These are phyloP conservation scores for Keithomyces neogunnii DNA, from an alignment of 2,329 filamentous ascomycete species.

Conservation along the genomic window DNA sequence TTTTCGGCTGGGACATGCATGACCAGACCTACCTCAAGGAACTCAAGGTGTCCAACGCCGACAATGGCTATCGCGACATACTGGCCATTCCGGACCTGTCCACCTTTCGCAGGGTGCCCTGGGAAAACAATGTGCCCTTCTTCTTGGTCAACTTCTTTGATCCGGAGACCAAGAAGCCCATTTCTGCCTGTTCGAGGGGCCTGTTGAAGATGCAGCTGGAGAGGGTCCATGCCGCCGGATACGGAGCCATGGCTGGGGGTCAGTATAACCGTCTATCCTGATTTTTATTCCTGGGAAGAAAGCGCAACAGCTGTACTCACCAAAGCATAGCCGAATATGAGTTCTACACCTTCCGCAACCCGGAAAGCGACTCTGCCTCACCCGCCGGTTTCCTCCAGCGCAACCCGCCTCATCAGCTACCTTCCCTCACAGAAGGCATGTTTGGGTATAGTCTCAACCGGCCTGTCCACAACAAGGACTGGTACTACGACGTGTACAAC, in stretches of 20 bases:
- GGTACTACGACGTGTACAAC: slow-evolving; percentile 83
- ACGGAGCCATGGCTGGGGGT: slow-evolving; percentile 86
- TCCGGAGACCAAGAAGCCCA: slow-evolving; percentile 61
- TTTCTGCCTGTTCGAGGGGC: slow-evolving; percentile 73
- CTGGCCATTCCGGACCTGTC: slow-evolving; percentile 72
- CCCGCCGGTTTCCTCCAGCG: slow-evolving; percentile 66
- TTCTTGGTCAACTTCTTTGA: slow-evolving; percentile 80
- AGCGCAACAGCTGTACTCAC: not conserved
- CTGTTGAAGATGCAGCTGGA: slow-evolving; percentile 60
- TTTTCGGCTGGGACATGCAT: slow-evolving; percentile 98
- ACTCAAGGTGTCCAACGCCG: slow-evolving; percentile 78
- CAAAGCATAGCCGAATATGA: slow-evolving; percentile 70
- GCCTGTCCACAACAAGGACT: slow-evolving; percentile 83
- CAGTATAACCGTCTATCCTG: slow-evolving; percentile 21
- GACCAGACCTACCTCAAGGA: slow-evolving; percentile 83
- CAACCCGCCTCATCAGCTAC: slow-evolving; percentile 66
- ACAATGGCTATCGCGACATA: slow-evolving; percentile 83
- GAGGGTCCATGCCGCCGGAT: slow-evolving; percentile 60
- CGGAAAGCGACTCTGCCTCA: slow-evolving; percentile 47
- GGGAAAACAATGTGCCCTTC: slow-evolving; percentile 81
- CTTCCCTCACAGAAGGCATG: slow-evolving; percentile 84
- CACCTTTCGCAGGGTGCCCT: slow-evolving; percentile 77
- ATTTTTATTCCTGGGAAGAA: not conserved
- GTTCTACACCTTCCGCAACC: slow-evolving; percentile 82
- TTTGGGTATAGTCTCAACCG: slow-evolving; percentile 88